These are phyloP conservation scores for Moniliophthora roreri DNA, from an alignment of 1,284 basidiomycete genomes.

Conservation along the genomic window DNA sequence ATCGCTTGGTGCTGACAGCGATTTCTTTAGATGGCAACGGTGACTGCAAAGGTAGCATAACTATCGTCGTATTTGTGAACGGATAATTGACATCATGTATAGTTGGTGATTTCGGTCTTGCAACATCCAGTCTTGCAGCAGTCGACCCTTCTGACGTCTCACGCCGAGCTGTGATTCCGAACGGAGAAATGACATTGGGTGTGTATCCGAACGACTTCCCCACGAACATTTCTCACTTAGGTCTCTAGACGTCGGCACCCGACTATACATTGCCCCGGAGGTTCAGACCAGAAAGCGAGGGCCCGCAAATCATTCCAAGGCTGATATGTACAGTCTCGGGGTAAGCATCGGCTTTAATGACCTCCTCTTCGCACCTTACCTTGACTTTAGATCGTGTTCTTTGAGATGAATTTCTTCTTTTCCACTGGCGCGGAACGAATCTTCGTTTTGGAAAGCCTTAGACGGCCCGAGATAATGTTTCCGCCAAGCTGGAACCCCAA, in stretches of 20 bases:
- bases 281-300: conserved; percentile 64
- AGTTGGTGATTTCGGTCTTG: conserved; percentile 94
- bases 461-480: conserved; percentile 74
- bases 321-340: conserved; percentile 94
- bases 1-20: not conserved
- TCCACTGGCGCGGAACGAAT: conserved; percentile 88
- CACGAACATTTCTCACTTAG: not conserved
- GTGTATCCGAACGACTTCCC: conserved; percentile 14
- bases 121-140: conserved; percentile 78
- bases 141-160: conserved; percentile 69
- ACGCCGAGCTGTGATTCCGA: conserved; percentile 39
- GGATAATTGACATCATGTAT: not conserved
- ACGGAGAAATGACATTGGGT: conserved; percentile 78
- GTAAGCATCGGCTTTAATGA: conserved; percentile 39
- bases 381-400: conserved; percentile 80
- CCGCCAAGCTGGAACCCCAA: conserved; percentile 74
- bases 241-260: conserved; percentile 81
- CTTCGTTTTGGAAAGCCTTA: conserved; percentile 76
- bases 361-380: conserved; percentile 4
- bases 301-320: conserved; percentile 77
- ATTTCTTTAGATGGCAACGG: conserved; percentile 70
- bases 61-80: conserved; percentile 8
- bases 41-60: conserved; percentile 86
- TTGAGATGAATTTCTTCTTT: conserved; percentile 94
- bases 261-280: conserved; percentile 92